A percentile compares a stretch with the other conserved stretches of the same genome.
phyloP scores from a whole-genome alignment of 805 yeast genomes.

The Kluyveromyces wickerhamii region DNA sequence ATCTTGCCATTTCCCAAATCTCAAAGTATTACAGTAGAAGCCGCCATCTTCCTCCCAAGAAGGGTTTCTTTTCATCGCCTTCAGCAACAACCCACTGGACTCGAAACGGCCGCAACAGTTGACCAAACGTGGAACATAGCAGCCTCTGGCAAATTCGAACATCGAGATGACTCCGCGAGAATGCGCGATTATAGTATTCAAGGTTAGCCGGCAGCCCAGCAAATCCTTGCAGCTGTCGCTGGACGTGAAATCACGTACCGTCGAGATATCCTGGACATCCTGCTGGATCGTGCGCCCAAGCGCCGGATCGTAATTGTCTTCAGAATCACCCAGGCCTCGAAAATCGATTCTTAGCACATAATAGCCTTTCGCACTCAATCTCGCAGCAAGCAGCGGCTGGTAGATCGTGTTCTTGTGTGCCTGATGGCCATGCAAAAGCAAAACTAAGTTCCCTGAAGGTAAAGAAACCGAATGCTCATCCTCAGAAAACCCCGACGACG shows the following conservation, averaged over 20 bases:
- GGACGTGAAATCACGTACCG: constrained; percentile 32
- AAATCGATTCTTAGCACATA: constrained; percentile 74
- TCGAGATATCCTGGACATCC: constrained; percentile 62
- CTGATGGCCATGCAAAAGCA: constrained; percentile 76
- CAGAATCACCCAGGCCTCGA: constrained; percentile 77
- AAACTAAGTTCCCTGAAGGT: constrained; percentile 41
- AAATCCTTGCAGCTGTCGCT: constrained; percentile 22
- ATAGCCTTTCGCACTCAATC: constrained; percentile 54
- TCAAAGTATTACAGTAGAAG: constrained; percentile 33
- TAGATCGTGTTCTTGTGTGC: constrained; percentile 80
- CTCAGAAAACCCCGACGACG: constrained; percentile 14
- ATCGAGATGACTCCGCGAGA: constrained; percentile 74
- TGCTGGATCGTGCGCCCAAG: constrained; percentile 51
- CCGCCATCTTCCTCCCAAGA: constrained; percentile 37
- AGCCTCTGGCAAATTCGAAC: constrained; percentile 55
- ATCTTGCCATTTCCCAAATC: constrained; percentile 42
- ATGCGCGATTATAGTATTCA: constrained; percentile 62
- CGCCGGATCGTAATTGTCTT: constrained; percentile 26
- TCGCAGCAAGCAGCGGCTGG: constrained; percentile 53
- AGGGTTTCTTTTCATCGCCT: constrained; percentile 30
- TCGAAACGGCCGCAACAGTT: constrained; percentile 69
- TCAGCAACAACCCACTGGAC: constrained; percentile 38
- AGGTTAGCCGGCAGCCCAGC: constrained; percentile 35
- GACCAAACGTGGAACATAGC: constrained; percentile 54
- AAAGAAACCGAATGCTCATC: constrained; percentile 15